Conservation (phyloP, 768 basidiomycete genomes). For the Tylopilus cervinicoccineus region DNA sequence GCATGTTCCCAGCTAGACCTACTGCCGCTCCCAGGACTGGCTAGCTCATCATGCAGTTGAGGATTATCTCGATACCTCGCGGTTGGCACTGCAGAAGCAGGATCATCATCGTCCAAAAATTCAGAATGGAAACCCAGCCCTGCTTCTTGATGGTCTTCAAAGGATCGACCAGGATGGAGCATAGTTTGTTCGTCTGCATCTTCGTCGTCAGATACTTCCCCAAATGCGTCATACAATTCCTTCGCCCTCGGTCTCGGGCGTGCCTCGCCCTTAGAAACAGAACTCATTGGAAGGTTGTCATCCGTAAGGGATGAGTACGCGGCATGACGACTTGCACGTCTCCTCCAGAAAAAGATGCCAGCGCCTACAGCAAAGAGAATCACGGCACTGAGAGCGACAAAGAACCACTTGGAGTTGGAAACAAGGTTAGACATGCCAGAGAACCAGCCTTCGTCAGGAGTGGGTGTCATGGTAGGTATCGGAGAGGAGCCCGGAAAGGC, state of each 20-base stretch:
- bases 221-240: slow-evolving; percentile 96
- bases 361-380: slow-evolving; percentile 66
- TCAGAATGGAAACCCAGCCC: slow-evolving; percentile 67
- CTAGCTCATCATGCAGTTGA: slow-evolving; percentile 15
- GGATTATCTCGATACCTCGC: slow-evolving; percentile 55
- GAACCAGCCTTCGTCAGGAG: slow-evolving; percentile 84
- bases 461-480: slow-evolving; percentile 44
- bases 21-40: slow-evolving; percentile 38
- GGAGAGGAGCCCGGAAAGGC: slow-evolving; percentile 49
- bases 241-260: slow-evolving; percentile 54
- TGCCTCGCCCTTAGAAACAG: slow-evolving; percentile 45
- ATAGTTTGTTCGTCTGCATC: slow-evolving; percentile 71
- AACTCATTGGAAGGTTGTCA: slow-evolving; percentile 76
- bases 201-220: slow-evolving; percentile 81
- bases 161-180: slow-evolving; percentile 40
- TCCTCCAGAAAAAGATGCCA: slow-evolving; percentile 78
- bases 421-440: slow-evolving; percentile 70
- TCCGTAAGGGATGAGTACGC: slow-evolving; percentile 59
- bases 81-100: slow-evolving; percentile 28
- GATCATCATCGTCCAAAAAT: slow-evolving; percentile 78
- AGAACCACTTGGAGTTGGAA: slow-evolving; percentile 84
- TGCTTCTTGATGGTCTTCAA: slow-evolving; percentile 33
- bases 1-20: slow-evolving; percentile 78
- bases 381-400: slow-evolving; percentile 78
- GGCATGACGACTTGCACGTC: slow-evolving; percentile 40